A percentile compares a stretch with the other conserved stretches of the same genome.
phyloP scores from a whole-genome alignment of 305 asterid species.

The Fraxinus velutina region DNA sequence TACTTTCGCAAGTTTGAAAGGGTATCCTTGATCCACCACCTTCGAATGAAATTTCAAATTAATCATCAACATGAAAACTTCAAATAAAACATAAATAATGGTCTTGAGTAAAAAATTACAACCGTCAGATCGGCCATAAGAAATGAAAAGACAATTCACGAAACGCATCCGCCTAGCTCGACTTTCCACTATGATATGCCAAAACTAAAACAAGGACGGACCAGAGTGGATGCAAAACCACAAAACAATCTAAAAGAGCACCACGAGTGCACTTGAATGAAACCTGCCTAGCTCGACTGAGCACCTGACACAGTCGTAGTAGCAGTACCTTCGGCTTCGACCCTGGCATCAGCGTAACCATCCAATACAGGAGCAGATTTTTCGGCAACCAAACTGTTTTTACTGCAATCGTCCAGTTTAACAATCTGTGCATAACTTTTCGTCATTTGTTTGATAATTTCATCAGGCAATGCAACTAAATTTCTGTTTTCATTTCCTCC shows the following conservation, averaged over 20 bases:
- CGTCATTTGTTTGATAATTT: constrained; percentile 6
- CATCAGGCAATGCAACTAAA: background rate
- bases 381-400: background rate
- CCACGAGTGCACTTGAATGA: background rate
- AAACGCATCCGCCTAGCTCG: background rate
- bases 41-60: background rate
- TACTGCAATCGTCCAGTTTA: background rate
- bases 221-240: background rate
- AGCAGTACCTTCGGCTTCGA: background rate
- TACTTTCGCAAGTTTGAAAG: background rate
- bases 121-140: background rate
- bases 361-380: constrained; percentile 3
- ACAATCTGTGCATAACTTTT: constrained; percentile 13
- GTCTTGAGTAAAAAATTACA: background rate
- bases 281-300: background rate
- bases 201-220: background rate
- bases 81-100: background rate
- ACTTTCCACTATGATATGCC: background rate
- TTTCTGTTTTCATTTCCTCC: constrained; percentile 8
- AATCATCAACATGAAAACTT: background rate
- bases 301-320: background rate
- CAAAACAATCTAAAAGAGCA: background rate
- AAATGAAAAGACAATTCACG: background rate
- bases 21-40: background rate
- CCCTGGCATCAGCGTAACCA: background rate